Evolutionary conservation across 2,329 filamentous ascomycete species (phyloP), one percentile per base, ranked within the genome.

Genomic region (Elsinoe arachidis): DNA sequence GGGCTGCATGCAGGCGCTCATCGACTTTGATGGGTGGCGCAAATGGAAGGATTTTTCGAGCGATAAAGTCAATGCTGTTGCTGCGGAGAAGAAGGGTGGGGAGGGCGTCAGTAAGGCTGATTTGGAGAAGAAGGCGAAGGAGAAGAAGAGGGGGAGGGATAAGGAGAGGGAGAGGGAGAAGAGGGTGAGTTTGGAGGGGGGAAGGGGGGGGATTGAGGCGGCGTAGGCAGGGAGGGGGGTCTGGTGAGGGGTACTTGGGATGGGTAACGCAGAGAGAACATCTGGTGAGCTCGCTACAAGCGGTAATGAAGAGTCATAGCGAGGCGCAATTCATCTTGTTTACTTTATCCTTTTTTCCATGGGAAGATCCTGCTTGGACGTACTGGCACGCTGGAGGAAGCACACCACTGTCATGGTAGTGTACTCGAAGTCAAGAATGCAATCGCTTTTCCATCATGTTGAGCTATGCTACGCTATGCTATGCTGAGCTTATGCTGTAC

Each of bases 1-100:
- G 93, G 93, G 93, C 58, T 97, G 93, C 76, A 99, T 99, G 93
- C 93, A 97, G 76, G 93, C 93, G 9, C 80, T 99, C 21, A 97
- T 99, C 67, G 93, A 99, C 75, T 97, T 93, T 69, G 92, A 97
- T 70, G 93, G 93, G 61, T 99, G 93, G 93, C 83, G 91, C 57
- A 90, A 90, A 72, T 99, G 93, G 93, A 96, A 96, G 71, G 88
- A 93, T 66, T 92, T 56, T 19, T 56, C 54, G 23, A 49, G 17
- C 17, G 41, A 37, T 15, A 38, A 43, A 7, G 41, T 88, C 67
- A 7, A 30, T 30, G 26, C 26, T 30, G 7, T 30, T 5, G 73
- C 73, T 59, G 63, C 60, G 10, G 64, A 67, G 47, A 63, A 65
- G 38, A 67, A 66, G 34, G 63, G 71, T 14, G 15, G 44, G 5